phyloP scores from a whole-genome alignment of 257 asterid genomes.

The Cordia subcordata region DNA sequence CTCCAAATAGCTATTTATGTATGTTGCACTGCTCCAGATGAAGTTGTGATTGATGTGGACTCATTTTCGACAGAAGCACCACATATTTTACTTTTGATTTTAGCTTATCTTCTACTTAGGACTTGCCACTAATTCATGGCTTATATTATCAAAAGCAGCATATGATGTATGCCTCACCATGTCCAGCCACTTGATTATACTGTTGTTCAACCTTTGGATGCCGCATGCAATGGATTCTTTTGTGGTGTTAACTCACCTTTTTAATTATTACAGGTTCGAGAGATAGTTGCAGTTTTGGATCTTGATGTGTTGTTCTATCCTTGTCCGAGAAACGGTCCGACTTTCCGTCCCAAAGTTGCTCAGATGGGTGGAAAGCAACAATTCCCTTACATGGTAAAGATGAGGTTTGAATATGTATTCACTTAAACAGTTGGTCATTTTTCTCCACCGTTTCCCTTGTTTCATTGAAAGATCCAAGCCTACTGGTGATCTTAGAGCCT shows the following conservation, averaged over 20 bases:
- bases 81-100: too few species aligned
- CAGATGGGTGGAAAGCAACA: conserved; percentile 86
- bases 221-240: neutral
- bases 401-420: neutral
- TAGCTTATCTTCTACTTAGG: too few species aligned
- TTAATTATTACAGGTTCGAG: conserved; percentile 61
- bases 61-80: too few species aligned
- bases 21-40: too few species aligned
- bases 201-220: neutral
- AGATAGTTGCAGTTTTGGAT: conserved; percentile 76
- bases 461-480: neutral
- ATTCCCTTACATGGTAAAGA: conserved; percentile 83
- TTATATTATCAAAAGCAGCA: neutral
- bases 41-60: too few species aligned
- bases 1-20: too few species aligned
- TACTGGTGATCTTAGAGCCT: too few species aligned
- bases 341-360: conserved; percentile 69
- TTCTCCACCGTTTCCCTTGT: conserved; percentile 4
- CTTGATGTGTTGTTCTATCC: conserved; percentile 91
- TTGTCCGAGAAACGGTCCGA: conserved; percentile 91
- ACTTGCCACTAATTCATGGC: too few species aligned
- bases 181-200: neutral
- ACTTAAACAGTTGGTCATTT: neutral
- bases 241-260: neutral
- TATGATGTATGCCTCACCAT: neutral